A percentile compares a stretch with the other conserved stretches of the same genome.
Evolutionary conservation across 2,329 filamentous ascomycete genomes (phyloP).

Genomic region (Hortaea sp.): DNA sequence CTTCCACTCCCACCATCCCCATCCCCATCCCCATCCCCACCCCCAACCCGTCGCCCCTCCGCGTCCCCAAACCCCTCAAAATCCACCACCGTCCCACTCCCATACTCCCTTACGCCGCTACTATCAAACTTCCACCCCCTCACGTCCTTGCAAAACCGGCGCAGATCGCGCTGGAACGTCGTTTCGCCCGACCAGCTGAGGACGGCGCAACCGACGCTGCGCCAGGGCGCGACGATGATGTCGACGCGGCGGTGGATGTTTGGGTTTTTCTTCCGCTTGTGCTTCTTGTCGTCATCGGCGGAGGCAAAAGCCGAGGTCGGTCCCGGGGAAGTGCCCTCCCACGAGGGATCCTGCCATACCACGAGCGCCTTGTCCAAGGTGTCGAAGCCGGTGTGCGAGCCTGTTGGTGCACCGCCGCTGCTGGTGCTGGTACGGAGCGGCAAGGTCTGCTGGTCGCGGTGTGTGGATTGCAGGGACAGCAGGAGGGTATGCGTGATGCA

Average conservation of each 20-base stretch:
- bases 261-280: conserved; percentile 44
- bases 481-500: conserved; percentile 76
- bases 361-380: conserved; percentile 85
- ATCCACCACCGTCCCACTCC: conserved; percentile 61
- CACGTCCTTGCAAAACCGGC: conserved; percentile 65
- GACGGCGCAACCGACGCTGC: conserved; percentile 77
- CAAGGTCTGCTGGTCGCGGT: conserved; percentile 58
- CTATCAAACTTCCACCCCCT: conserved; percentile 81
- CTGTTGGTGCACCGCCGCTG: conserved; percentile 19
- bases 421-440: conserved; percentile 38
- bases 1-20: background rate
- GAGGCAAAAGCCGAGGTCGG: conserved; percentile 12
- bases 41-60: conserved; percentile 42
- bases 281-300: conserved; percentile 6
- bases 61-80: conserved; percentile 69
- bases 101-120: conserved; percentile 65
- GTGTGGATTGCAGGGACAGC: conserved; percentile 58
- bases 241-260: conserved; percentile 79
- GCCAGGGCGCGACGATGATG: conserved; percentile 84
- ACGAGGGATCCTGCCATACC: conserved; percentile 69
- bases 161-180: conserved; percentile 79
- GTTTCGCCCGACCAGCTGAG: conserved; percentile 76
- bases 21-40: background rate
- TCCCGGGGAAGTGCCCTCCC: no score
- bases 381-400: conserved; percentile 56